Base-by-base conservation (phyloP, 129 eudicot genomes). In the Escallonia rubra region DNA sequence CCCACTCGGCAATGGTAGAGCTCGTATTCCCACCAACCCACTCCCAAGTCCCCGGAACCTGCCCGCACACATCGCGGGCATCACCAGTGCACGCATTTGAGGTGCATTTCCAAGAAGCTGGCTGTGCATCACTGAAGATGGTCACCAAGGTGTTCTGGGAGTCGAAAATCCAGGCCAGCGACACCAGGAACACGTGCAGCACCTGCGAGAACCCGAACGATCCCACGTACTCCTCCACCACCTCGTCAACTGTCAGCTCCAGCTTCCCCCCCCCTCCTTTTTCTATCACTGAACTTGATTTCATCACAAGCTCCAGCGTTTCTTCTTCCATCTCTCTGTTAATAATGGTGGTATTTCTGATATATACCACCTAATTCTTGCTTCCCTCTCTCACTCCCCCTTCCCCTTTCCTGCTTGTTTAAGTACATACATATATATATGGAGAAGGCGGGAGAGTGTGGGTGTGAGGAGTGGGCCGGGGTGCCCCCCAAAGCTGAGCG, bases 131-230 rank as follows among this genome's bases (percentile, higher is more conserved):
- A 2, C 79, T 72, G 57, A 83, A 79, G 10, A 79, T 72, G 40
- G 81, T 79, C 77, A 83, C 73, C 45, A 83, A 64, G 13, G 84
- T 79, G 47, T 65, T 63, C 4, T 83, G 88, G 12, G 82, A 61
- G 55, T 79, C 84, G 7, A 83, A 83, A 5, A 79, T 63, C 79
- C 88, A 64, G 38, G 88, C 88, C 16, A 83, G 49, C 9, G 82
- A 79, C 4, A 83, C 88, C 9, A 83, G 61, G 54, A 75, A 43
- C 2, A 71, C 88, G 40, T 83, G 88, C 47, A 79, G 2, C 7
- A 83, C 43, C 60, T 83, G 88, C 34, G 84, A 71, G 51, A 71
- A 79, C 10, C 88, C 88, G 50, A 83, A 72, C 44, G 81, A 64
- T 7, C 88, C 75, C 2, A 76, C 78, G 57, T 71, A 72, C 5